Base-by-base conservation (phyloP, 805 yeast species). In the Jamesozyma jinghongensis region DNA sequence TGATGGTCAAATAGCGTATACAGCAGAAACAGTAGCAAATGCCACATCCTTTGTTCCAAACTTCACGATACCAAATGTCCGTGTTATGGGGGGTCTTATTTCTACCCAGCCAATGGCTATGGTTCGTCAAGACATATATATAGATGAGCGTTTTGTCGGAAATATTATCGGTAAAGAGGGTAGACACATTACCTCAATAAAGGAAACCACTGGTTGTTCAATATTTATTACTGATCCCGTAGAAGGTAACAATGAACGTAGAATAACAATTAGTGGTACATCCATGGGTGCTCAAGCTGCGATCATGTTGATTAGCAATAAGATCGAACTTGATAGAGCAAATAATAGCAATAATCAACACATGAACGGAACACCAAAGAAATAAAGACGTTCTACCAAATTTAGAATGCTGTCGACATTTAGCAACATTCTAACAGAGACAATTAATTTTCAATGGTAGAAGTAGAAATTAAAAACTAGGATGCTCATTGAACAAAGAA, bases 81-180 rank as follows among this genome's bases (percentile, higher is more conserved):
- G 57, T 12, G 43, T 54, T 19, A 38, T 51, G 7, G 58, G 53
- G 33, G 45, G 44, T 4, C 37, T 50, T 12, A 36, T 46, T 1
- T 30, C 51, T 14, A 40, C 48, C 4, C 48, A 52, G 51, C 73
- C 52, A 22, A 50, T 50, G 50, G 41, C 74, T 51, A 69, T 73
- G 12, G 49, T 53, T 2, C 72, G 77, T 40, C 85, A 83, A 59
- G 88, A 81, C 44, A 69, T 85, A 3, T 79, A 66, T 49, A 85
- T 86, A 34, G 87, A 94, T 19, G 79, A 80, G 54, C 75, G 75
- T 29, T 81, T 73, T 59, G 87, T 86, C 31, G 95, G 95, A 1
- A 75, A 84, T 31, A 79, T 86, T 20, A 86, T 86, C 44, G 95
- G 95, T 1, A 84, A 79, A 61, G 85, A 86, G 26, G 95, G 95